A percentile compares a stretch with the other conserved stretches of the same genome.
Conservation (phyloP, 1,139 yeast species). For the Pichia terricola region DNA sequence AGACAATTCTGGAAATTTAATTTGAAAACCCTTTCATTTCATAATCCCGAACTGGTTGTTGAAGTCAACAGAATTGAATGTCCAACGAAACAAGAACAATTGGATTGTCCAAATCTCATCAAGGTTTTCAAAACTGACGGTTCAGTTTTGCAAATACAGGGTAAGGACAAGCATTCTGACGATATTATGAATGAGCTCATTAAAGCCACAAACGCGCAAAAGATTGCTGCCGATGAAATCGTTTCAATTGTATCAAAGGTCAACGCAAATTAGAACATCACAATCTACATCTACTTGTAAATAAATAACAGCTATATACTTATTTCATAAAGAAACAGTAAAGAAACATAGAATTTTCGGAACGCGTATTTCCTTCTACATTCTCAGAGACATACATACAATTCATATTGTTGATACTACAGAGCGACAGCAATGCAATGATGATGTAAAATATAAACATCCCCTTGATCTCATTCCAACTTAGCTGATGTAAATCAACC, state of each 20-base stretch:
- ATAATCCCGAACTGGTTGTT: slow-evolving; percentile 62
- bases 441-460: too few relatives aligned
- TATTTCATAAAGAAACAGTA: too few relatives aligned
- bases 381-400: too few relatives aligned
- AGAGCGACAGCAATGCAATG: too few relatives aligned
- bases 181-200: slow-evolving; percentile 32
- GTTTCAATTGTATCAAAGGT: too few relatives aligned
- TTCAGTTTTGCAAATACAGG: slow-evolving; percentile 25
- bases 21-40: slow-evolving; percentile 72
- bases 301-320: too few relatives aligned
- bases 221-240: slow-evolving; percentile 26
- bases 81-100: slow-evolving; percentile 30
- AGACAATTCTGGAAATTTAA: slow-evolving; percentile 60
- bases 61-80: slow-evolving; percentile 49
- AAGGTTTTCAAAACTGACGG: slow-evolving; percentile 29
- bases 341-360: too few relatives aligned
- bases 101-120: slow-evolving; percentile 37
- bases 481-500: too few relatives aligned
- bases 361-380: too few relatives aligned
- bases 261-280: neutral
- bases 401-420: too few relatives aligned
- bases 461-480: too few relatives aligned
- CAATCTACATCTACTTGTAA: neutral
- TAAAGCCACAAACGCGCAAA: slow-evolving; percentile 27
- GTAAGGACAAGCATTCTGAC: slow-evolving; percentile 29